Base-by-base conservation (phyloP, 345 rosid species). In the Kandelia obovata region DNA sequence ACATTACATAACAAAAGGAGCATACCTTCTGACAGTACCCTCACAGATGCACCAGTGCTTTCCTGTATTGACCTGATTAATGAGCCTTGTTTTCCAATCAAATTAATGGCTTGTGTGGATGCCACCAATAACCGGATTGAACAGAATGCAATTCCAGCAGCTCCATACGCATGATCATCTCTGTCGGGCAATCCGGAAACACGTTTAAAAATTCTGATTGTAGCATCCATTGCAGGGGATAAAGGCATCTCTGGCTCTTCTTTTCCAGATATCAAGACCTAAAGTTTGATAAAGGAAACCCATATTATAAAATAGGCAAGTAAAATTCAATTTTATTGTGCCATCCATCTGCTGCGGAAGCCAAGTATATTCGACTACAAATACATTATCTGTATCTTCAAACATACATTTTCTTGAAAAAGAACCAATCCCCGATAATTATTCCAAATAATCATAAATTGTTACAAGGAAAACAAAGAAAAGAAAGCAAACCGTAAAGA, bases 41-140 rank as follows among this genome's bases (percentile, higher is more conserved):
- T 87, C 56, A 92, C 91, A 43, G 87, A 75, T 58, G 96, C 96
- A 70, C 91, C 87, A 64, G 93, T 79, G 65, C 66, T 83, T 79
- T 95, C 97, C 61, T 92, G 96, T 21, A 95, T 87, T 2, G 96
- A 95, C 66, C 85, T 95, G 58, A 95, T 92, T 35, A 78, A 67
- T 19, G 89, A 90, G 13, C 98, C 99, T 68, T 95, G 98, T 77
- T 90, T 95, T 53, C 99, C 98, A 37, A 95, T 95, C 47, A 95
- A 82, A 79, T 83, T 88, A 8, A 89, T 92, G 1, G 96, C 99
- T 73, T 95, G 99, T 0, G 94, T 79, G 39, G 92, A 87, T 11
- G 97, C 89, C 73, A 88, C 96, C 85, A 95, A 66, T 55, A 92
- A 78, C 70, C 86, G 79, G 23, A 87, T 72, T 17, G 96, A 90